phyloP scores from a whole-genome alignment of 2,329 filamentous ascomycete genomes.

The Colletotrichum graminicola region DNA sequence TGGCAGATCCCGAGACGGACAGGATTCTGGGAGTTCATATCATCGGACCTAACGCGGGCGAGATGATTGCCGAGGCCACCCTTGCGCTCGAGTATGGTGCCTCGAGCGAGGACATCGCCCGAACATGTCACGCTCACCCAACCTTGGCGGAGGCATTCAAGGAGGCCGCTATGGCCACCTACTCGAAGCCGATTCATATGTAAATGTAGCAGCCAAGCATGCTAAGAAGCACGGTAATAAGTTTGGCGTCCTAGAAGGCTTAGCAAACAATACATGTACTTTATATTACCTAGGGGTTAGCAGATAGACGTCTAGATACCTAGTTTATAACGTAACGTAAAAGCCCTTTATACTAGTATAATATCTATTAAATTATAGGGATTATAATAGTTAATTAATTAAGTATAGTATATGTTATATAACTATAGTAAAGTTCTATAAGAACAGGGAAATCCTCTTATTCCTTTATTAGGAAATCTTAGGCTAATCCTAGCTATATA shows the following conservation, averaged over 20 bases:
- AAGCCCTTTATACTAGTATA: background rate
- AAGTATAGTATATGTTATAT: too few relatives aligned
- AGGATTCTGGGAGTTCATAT: slow-evolving; percentile 96
- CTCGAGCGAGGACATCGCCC: slow-evolving; percentile 91
- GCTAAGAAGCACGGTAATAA: background rate
- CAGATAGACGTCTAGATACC: slow-evolving; percentile 3
- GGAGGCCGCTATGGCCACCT: slow-evolving; percentile 98
- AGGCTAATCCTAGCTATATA: too few relatives aligned
- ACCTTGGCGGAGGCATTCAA: slow-evolving; percentile 98
- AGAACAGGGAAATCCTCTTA: too few relatives aligned
- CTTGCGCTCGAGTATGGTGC: slow-evolving; percentile 97
- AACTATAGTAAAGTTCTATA: too few relatives aligned
- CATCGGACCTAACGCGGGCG: slow-evolving; percentile 93
- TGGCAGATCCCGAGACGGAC: slow-evolving; percentile 96
- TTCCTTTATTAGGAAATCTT: too few relatives aligned
- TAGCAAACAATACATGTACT: slow-evolving; percentile 16
- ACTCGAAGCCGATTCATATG: slow-evolving; percentile 95
- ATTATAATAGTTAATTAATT: too few relatives aligned
- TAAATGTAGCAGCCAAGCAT: slow-evolving; percentile 59
- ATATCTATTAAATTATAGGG: too few relatives aligned
- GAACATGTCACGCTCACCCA: slow-evolving; percentile 96
- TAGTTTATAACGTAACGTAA: slow-evolving; percentile 8
- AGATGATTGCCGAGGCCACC: slow-evolving; percentile 99
- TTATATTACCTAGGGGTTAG: slow-evolving; percentile 14
- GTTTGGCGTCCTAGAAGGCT: slow-evolving; percentile 1